These are phyloP conservation scores for Chytriomyces sp. DNA, from an alignment of 192 early-diverging fungal genomes.

Conservation along the genomic window DNA sequence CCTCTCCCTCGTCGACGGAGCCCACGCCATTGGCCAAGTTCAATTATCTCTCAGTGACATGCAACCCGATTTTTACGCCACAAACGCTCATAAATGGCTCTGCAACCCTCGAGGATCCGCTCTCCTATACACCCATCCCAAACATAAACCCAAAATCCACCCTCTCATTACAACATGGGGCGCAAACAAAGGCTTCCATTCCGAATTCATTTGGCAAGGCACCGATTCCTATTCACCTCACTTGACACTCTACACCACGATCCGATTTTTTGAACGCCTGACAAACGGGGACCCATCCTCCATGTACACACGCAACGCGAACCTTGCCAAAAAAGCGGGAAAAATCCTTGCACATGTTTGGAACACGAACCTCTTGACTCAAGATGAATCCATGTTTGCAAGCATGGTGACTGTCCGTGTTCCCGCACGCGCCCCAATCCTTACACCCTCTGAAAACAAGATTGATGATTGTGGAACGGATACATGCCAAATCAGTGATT, in stretches of 20 bases:
- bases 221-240: conserved; percentile 45
- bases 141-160: conserved; percentile 26
- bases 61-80: conserved; percentile 63
- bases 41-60: conserved; percentile 35
- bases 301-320: conserved; percentile 30
- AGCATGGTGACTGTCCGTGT: conserved; percentile 35
- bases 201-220: conserved; percentile 55
- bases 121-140: conserved; percentile 35
- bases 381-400: conserved; percentile 24
- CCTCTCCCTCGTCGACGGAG: conserved; percentile 46
- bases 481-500: conserved; percentile 15
- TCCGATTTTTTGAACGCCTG: conserved; percentile 33
- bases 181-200: conserved; percentile 6
- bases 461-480: conserved; percentile 15
- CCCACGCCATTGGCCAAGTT: conserved; percentile 49
- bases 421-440: background rate
- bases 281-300: conserved; percentile 15
- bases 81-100: conserved; percentile 54
- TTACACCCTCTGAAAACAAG: no score
- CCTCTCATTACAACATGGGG: conserved; percentile 43
- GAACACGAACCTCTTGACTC: conserved; percentile 35
- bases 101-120: conserved; percentile 45
- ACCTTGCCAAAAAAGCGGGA: conserved; percentile 38
- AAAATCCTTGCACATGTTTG: conserved; percentile 34
- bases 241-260: conserved; percentile 31